Conservation (phyloP, 805 yeast genomes). For the Lipomyces orientalis region DNA sequence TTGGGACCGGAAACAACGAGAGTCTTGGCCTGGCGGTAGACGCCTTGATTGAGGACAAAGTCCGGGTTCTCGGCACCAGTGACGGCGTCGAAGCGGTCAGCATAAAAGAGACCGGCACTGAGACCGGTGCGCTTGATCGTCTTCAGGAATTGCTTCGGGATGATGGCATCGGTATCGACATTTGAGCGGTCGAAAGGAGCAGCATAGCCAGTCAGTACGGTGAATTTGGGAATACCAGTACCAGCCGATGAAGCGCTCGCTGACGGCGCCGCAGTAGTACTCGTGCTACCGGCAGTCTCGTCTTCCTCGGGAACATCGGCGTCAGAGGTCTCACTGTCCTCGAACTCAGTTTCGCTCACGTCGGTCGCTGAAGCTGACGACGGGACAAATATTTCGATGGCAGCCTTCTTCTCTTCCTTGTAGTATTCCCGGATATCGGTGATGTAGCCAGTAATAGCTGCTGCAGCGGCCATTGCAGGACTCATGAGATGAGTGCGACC, state of each 20-base stretch:
- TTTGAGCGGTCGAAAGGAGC: constrained; percentile 96
- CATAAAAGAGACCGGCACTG: constrained; percentile 86
- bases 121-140: constrained; percentile 98
- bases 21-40: constrained; percentile 79
- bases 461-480: constrained; percentile 99
- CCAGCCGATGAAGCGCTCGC: constrained; percentile 46
- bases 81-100: constrained; percentile 69
- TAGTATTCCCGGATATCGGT: constrained; percentile 85
- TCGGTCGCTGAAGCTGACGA: constrained; percentile 46
- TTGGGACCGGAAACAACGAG: constrained; percentile 93
- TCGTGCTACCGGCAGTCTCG: background rate
- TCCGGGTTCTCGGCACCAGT: constrained; percentile 65
- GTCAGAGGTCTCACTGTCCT: constrained; percentile 59
- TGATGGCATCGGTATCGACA: constrained; percentile 97
- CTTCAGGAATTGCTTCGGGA: constrained; percentile 97
- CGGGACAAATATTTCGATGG: constrained; percentile 52
- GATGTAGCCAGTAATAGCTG: constrained; percentile 89
- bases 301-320: constrained; percentile 45
- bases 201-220: constrained; percentile 78
- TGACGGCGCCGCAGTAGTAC: constrained; percentile 38
- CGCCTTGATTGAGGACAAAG: constrained; percentile 83
- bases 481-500: constrained; percentile 98
- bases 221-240: constrained; percentile 68
- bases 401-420: constrained; percentile 63
- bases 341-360: constrained; percentile 46